Percentiles rank a stretch among this genome's conserved stretches.
Conservation (phyloP, 768 basidiomycete genomes). For the Leccinum variicolor region DNA sequence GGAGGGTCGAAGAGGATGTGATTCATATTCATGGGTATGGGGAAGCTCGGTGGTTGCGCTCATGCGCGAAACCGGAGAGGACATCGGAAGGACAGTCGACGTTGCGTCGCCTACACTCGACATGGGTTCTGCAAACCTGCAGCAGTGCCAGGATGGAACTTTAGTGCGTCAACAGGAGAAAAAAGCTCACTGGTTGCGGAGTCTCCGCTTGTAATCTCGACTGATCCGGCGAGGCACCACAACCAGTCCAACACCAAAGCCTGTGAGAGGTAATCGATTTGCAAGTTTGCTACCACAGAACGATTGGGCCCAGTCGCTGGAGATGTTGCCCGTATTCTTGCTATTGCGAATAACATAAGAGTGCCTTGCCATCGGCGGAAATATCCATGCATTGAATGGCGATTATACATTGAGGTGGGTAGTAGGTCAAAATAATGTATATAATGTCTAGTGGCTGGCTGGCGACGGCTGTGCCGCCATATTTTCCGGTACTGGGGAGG, state of each 20-base stretch:
- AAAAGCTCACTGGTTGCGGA: not conserved
- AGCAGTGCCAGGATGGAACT: not conserved
- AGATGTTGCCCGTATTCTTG: not conserved
- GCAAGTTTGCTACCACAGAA: not conserved
- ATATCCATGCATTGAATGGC: slow-evolving; percentile 33
- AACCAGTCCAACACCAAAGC: slow-evolving; percentile 13
- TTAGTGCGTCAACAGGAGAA: not conserved
- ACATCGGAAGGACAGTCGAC: slow-evolving; percentile 13
- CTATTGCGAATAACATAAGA: slow-evolving; percentile 1
- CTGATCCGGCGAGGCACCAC: not conserved
- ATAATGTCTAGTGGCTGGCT: slow-evolving; percentile 49
- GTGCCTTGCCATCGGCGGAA: slow-evolving; percentile 26
- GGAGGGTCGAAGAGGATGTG: not conserved
- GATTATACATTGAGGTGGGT: slow-evolving; percentile 37
- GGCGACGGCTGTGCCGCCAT: slow-evolving; percentile 50
- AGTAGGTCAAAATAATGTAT: slow-evolving; percentile 28
- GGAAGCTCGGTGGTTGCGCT: slow-evolving; percentile 7
- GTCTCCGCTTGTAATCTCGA: slow-evolving; percentile 9
- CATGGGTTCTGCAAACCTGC: slow-evolving; percentile 8
- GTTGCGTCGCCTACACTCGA: slow-evolving; percentile 14
- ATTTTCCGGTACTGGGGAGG: slow-evolving; percentile 46
- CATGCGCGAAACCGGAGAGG: slow-evolving; percentile 11
- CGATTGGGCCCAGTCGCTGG: not conserved
- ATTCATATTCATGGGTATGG: not conserved
- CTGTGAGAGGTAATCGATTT: not conserved